phyloP scores from a whole-genome alignment of 2,329 filamentous ascomycete genomes.

The Cercospora brassicicola region DNA sequence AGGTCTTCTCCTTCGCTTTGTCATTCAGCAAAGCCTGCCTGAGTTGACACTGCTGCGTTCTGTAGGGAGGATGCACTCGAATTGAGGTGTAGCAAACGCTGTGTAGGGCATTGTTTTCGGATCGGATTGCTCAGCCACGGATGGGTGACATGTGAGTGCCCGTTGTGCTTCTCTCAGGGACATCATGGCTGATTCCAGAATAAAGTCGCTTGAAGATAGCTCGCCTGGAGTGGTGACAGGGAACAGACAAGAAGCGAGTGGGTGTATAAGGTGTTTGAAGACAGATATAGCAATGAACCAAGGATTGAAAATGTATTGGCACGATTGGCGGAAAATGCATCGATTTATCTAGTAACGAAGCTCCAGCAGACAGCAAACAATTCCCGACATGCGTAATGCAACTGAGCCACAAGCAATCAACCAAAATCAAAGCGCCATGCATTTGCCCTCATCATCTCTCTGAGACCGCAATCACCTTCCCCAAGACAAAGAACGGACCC shows the following conservation, averaged over 20 bases:
- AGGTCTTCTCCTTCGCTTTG: constrained; percentile 40
- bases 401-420: background rate
- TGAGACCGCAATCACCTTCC: background rate
- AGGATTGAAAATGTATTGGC: too few species aligned
- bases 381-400: background rate
- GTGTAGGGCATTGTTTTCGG: constrained; percentile 10
- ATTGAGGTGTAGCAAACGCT: constrained; percentile 12
- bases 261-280: background rate
- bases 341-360: background rate
- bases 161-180: too few species aligned
- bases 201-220: too few species aligned
- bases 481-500: background rate
- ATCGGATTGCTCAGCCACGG: background rate
- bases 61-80: background rate
- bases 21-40: constrained; percentile 40
- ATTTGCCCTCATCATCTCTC: background rate
- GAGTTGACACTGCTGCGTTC: constrained; percentile 31
- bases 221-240: background rate
- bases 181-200: too few species aligned
- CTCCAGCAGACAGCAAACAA: background rate
- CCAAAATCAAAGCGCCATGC: background rate
- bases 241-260: background rate
- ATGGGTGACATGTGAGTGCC: too few species aligned
- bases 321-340: background rate
- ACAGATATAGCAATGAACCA: background rate